A percentile compares a stretch with the other conserved stretches of the same genome.
Conservation (phyloP, 805 yeast species). For the Myxozyma melibiosi region DNA sequence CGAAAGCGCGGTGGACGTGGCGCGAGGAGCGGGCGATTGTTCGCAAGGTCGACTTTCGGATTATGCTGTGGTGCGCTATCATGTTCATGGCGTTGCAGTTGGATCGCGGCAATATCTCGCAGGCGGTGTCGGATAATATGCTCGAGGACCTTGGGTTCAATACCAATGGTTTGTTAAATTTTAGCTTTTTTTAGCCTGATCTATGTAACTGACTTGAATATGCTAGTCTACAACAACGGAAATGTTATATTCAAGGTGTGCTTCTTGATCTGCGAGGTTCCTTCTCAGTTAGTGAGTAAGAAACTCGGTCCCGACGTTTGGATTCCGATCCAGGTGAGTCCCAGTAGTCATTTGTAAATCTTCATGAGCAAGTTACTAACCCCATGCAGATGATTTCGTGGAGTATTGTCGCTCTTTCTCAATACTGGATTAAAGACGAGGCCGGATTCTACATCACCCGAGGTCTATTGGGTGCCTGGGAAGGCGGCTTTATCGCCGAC, state of each 20-base stretch:
- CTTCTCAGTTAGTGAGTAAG: constrained; percentile 68
- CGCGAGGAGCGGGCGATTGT: constrained; percentile 53
- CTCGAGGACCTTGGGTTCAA: constrained; percentile 53
- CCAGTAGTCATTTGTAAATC: background rate
- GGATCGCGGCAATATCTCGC: constrained; percentile 57
- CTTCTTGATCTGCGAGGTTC: constrained; percentile 61
- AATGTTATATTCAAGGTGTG: constrained; percentile 54
- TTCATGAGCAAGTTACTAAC: background rate
- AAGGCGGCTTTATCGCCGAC: constrained; percentile 69
- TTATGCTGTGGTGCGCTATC: constrained; percentile 55
- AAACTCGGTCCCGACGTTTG: constrained; percentile 63
- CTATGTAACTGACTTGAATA: background rate
- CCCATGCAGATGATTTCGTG: constrained; percentile 47
- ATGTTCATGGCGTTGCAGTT: constrained; percentile 60
- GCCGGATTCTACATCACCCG: constrained; percentile 53
- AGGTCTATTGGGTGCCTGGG: constrained; percentile 56
- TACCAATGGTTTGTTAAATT: constrained; percentile 45
- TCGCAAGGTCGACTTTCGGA: constrained; percentile 56
- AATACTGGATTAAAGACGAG: constrained; percentile 48
- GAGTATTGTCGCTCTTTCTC: constrained; percentile 58
- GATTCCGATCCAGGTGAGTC: constrained; percentile 55
- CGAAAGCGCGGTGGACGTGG: constrained; percentile 56
- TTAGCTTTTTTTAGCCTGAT: no score
- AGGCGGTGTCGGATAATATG: constrained; percentile 58
- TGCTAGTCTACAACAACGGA: constrained; percentile 21